Base-by-base conservation (phyloP, 306 rosid species). In the Canavalia gladiata region DNA sequence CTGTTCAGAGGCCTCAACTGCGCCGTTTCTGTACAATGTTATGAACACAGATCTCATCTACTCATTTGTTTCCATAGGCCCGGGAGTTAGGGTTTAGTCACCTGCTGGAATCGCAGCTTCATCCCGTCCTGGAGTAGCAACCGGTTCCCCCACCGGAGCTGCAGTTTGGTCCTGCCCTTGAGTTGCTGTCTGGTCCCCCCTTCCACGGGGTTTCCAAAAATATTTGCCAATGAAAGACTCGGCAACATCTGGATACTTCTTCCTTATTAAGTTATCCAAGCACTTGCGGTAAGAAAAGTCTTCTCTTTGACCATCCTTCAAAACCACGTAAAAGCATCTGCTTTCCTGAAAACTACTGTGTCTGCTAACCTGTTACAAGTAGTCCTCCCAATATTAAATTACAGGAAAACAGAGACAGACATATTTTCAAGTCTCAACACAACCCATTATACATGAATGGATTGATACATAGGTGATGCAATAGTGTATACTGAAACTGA, bases 281-380 rank as follows among this genome's bases (percentile, higher is more conserved):
- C 98, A 91, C 72, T 95, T 95, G 1, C 90, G 75, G 52, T 91
- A 93, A 0, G 99, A 95, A 46, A 95, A 95, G 71, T 95, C 99
- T 75, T 89, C 91, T 74, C 39, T 89, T 28, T 6, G 80, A 30
- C 98, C 98, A 64, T 91, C 94, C 10, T 97, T 89, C 54, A 84
- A 68, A 70, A 93, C 93, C 41, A 93, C 82, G 6, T 87, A 91
- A 11, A 95, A 86, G 84, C 99, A 95, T 78, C 98, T 86, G 82
- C 90, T 95, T 1, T 91, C 99, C 83, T 83, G 94, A 73, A 89
- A 91, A 76, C 49, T 85, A 72, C 84, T 80, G 84, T 91, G 99
- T 62, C 45, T 88, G 88, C 84, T 84, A 37, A 95, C 89, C 99
- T 95, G 94, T 52, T 55, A 78, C 68, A 72, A 79, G 55, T 46